Evolutionary conservation across 371 early-diverging fungal species (phyloP).

Genomic region (Gilbertella persicaria): DNA sequence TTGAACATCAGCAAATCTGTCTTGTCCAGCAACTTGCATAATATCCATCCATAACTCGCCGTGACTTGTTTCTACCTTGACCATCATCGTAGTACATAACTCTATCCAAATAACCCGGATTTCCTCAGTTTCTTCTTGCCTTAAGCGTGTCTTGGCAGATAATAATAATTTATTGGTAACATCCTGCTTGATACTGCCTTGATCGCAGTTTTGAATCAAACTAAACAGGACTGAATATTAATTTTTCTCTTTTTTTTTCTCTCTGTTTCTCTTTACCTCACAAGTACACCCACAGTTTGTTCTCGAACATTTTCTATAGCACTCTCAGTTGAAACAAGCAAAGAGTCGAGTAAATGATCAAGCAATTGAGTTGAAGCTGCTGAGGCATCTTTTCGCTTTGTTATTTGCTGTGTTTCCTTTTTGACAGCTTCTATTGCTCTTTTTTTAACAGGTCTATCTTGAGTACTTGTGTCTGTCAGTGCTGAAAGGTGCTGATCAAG

Average conservation of each 20-base stretch:
- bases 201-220: slow-evolving; percentile 3
- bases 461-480: slow-evolving; percentile 14
- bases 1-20: slow-evolving; percentile 33
- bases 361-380: slow-evolving; percentile 10
- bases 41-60: slow-evolving; percentile 18
- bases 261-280: slow-evolving; percentile 12
- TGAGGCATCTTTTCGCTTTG: slow-evolving; percentile 5
- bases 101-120: slow-evolving; percentile 28
- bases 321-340: slow-evolving; percentile 24
- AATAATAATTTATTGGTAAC: background rate
- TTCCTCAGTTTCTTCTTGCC: slow-evolving; percentile 30
- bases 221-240: background rate
- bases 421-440: slow-evolving; percentile 24
- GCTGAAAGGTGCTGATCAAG: slow-evolving; percentile 7
- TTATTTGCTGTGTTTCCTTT: slow-evolving; percentile 8
- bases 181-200: background rate
- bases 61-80: background rate
- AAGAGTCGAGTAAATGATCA: background rate
- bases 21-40: slow-evolving; percentile 13
- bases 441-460: slow-evolving; percentile 22
- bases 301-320: slow-evolving; percentile 31
- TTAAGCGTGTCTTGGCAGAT: background rate
- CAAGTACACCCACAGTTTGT: slow-evolving; percentile 18
- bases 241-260: background rate
- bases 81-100: background rate